These are phyloP conservation scores for Termitomyces sp. DNA, from an alignment of 768 basidiomycete species.

Conservation along the genomic window DNA sequence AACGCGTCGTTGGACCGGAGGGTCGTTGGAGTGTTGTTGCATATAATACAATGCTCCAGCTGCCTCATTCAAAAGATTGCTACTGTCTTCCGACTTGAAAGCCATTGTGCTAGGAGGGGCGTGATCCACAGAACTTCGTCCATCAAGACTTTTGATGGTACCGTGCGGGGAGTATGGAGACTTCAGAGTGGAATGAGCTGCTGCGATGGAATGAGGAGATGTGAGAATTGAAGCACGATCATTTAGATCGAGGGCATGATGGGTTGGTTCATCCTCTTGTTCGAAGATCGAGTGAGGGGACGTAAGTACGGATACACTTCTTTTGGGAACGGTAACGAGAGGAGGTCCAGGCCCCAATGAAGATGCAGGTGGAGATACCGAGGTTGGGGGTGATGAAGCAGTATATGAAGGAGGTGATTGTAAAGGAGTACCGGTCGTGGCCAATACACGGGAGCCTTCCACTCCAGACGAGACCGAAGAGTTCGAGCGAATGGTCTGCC, in stretches of 20 bases:
- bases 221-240: conserved; percentile 27
- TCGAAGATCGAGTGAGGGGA: conserved; percentile 28
- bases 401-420: conserved; percentile 1
- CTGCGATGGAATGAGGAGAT: conserved; percentile 26
- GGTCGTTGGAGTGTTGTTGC: conserved; percentile 35
- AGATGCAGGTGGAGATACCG: not conserved
- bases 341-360: conserved; percentile 2
- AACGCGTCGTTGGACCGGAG: conserved; percentile 27
- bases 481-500: conserved; percentile 3
- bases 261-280: conserved; percentile 6
- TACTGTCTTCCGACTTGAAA: conserved; percentile 24
- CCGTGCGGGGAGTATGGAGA: conserved; percentile 34
- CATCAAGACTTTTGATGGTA: conserved; percentile 13
- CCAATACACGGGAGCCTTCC: not conserved
- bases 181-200: conserved; percentile 21
- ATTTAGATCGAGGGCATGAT: not conserved
- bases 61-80: conserved; percentile 49
- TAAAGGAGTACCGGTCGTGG: not conserved
- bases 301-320: conserved; percentile 25
- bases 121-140: conserved; percentile 7
- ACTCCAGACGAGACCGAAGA: conserved; percentile 8
- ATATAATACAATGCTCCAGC: conserved; percentile 69
- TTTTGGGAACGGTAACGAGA: not conserved
- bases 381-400: not conserved
- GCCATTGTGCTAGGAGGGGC: conserved; percentile 18